Percentiles rank a stretch among this genome's conserved stretches.
These are phyloP conservation scores for Sisymbrium altissimum DNA, from an alignment of 345 rosid genomes.

Conservation along the genomic window DNA sequence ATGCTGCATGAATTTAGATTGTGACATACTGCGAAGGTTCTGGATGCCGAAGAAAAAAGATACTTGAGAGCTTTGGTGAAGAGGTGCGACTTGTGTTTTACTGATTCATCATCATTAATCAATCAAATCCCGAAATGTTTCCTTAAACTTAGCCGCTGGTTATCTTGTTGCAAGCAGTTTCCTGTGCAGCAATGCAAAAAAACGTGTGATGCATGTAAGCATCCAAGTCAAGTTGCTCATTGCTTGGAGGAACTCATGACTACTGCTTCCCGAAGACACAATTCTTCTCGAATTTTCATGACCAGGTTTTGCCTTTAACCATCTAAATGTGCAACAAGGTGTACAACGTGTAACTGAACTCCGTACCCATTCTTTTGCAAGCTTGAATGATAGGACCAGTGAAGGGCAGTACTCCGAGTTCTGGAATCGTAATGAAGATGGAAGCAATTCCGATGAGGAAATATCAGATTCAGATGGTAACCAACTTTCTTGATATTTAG, in stretches of 20 bases:
- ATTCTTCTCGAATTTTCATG: constrained; percentile 49
- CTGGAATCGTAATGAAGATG: constrained; percentile 88
- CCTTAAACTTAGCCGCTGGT: not conserved
- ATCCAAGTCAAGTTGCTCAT: constrained; percentile 59
- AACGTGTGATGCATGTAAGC: constrained; percentile 86
- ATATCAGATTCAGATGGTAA: constrained; percentile 87
- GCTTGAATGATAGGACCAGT: constrained; percentile 44
- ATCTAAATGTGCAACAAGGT: not conserved
- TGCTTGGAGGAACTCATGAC: constrained; percentile 62
- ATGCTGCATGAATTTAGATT: constrained; percentile 51
- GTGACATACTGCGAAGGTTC: constrained; percentile 84
- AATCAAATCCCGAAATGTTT: not conserved
- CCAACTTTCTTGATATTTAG: not conserved
- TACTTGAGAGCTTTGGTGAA: constrained; percentile 91
- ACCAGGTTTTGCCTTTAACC: constrained; percentile 46
- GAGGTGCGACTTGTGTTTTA: constrained; percentile 42
- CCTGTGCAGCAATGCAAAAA: constrained; percentile 59
- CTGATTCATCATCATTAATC: not conserved
- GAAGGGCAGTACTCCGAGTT: constrained; percentile 68
- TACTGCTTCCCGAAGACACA: constrained; percentile 50
- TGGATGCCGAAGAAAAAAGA: constrained; percentile 87
- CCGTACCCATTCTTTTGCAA: constrained; percentile 30
- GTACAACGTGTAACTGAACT: not conserved
- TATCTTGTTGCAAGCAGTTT: constrained; percentile 41
- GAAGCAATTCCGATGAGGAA: constrained; percentile 76